Evolutionary conservation across 495 filamentous ascomycete species (phyloP), one percentile per base, ranked within the genome.

Genomic region (Aspergillus wentii): DNA sequence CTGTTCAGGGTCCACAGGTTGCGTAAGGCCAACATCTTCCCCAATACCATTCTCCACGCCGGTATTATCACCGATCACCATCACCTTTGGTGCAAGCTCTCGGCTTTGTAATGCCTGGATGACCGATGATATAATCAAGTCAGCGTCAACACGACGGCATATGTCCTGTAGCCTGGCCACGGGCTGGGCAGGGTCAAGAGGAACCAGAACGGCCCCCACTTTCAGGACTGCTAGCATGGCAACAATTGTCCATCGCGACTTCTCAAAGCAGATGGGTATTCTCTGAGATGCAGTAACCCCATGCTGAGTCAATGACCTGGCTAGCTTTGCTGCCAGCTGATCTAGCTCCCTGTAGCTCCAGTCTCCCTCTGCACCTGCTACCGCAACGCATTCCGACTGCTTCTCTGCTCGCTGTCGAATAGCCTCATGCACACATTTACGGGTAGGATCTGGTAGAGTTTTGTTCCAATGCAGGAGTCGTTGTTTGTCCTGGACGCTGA

Each of bases 251-350:
- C 54, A 73, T 1, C 50, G 46, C 1, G 57, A 61, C 43, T 74
- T 76, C 30, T 66, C 55, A 22, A 74, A 69, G 35, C 58, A 69
- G 6, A 73, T 38, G 1, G 68, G 69, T 1, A 77, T 64, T 22
- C 40, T 35, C 5, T 48, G 50, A 20, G 55, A 61, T 11, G 49
- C 35, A 11, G 52, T 45, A 15, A 67, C 47, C 6, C 59, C 61
- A 11, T 5, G 6, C 5, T 5, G 5, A 11, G 11, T 33, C 29
- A 57, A 28, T 29, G 54, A 38, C 2, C n/a, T 5, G 17, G 58
- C 61, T 25, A 65, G 13, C 10, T 39, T 40, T 16, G 30, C 30
- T 7, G 65, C 51, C 5, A 50, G 8, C 7, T 33, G 16, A 20
- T 65, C 57, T 7, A 69, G 48, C 18, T 66, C 41, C 9, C 35